Evolutionary conservation across 768 basidiomycete genomes (phyloP).

Genomic region (Boletus vinaceobasis): DNA sequence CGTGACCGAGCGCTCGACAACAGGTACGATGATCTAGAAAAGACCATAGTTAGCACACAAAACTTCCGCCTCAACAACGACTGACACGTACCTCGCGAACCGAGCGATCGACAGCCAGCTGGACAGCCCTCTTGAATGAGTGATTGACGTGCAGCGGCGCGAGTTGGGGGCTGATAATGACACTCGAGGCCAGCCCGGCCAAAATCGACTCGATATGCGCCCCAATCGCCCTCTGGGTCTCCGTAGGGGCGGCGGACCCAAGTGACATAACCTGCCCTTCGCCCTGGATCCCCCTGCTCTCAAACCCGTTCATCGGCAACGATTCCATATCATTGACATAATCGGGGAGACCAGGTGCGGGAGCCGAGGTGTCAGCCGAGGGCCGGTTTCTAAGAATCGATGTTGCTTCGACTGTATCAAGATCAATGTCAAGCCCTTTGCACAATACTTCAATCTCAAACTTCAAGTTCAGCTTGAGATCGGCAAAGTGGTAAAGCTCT

Average conservation of each 20-base stretch:
- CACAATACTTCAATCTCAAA: constrained; percentile 98
- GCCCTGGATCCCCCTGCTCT: constrained; percentile 43
- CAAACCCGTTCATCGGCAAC: constrained; percentile 71
- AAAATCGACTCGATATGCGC: constrained; percentile 83
- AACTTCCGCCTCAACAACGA: background rate
- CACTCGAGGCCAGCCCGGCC: constrained; percentile 60
- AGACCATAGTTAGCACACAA: background rate
- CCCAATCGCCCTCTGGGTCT: constrained; percentile 64
- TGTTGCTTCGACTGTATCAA: constrained; percentile 81
- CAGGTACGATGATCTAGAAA: constrained; percentile 85
- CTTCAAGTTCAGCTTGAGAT: constrained; percentile 93
- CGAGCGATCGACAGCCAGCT: constrained; percentile 87
- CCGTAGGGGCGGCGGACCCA: constrained; percentile 56
- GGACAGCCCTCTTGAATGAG: constrained; percentile 85
- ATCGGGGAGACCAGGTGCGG: constrained; percentile 65
- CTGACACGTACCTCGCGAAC: constrained; percentile 74
- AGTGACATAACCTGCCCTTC: constrained; percentile 65
- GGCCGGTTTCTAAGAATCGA: constrained; percentile 79
- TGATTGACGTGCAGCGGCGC: constrained; percentile 73
- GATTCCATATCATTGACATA: constrained; percentile 80
- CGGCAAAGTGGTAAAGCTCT: constrained; percentile 96
- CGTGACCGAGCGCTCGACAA: constrained; percentile 96
- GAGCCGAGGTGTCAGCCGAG: constrained; percentile 45
- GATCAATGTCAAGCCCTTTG: constrained; percentile 84
- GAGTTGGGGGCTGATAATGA: constrained; percentile 76